Percentiles rank a stretch among this genome's conserved stretches.
phyloP scores from a whole-genome alignment of 345 rosid species.

The Gossypium mustelinum region DNA sequence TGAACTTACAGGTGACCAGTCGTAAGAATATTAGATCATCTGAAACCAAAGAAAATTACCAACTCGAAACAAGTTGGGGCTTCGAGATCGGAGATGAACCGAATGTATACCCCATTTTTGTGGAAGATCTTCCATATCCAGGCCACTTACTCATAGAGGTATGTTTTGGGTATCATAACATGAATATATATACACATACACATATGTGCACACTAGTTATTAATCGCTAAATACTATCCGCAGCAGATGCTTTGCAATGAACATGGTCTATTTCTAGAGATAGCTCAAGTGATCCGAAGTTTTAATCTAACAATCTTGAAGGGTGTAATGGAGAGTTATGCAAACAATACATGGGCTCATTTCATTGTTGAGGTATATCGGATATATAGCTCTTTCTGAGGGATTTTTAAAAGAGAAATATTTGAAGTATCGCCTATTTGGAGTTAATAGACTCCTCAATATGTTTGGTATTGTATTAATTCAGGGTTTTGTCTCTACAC shows the following conservation, averaged over 20 bases:
- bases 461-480: no score
- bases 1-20: constrained; percentile 19
- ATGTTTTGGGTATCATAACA: not conserved
- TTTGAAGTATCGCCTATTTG: no score
- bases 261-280: constrained; percentile 45
- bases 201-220: no score
- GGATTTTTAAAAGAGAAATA: no score
- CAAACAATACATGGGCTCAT: constrained; percentile 48
- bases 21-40: constrained; percentile 28
- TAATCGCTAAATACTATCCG: not conserved
- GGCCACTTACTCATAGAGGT: constrained; percentile 48
- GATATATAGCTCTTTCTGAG: no score
- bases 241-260: constrained; percentile 62
- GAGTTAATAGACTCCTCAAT: no score
- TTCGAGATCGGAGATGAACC: constrained; percentile 38
- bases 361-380: constrained; percentile 53
- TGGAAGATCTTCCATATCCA: not conserved
- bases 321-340: constrained; percentile 38
- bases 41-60: constrained; percentile 15
- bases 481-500: no score
- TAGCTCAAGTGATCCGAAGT: constrained; percentile 46
- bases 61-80: constrained; percentile 39
- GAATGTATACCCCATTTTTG: constrained; percentile 21
- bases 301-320: constrained; percentile 43
- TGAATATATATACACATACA: no score